These are phyloP conservation scores for Trichoderma reesei DNA, from an alignment of 495 filamentous ascomycete species.

Conservation along the genomic window DNA sequence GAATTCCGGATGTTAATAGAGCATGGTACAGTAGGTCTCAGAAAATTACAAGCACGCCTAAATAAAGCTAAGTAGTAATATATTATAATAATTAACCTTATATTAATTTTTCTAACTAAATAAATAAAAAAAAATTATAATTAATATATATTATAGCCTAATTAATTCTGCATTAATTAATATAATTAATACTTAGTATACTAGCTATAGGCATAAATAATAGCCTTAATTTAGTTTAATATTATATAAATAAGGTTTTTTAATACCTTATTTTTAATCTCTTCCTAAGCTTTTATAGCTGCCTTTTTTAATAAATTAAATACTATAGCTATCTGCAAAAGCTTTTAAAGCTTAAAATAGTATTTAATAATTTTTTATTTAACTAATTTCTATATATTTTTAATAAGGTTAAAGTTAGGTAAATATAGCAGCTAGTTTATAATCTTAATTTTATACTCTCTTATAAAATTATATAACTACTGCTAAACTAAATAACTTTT, in stretches of 20 bases:
- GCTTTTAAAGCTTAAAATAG: neutral
- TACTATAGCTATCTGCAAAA: neutral
- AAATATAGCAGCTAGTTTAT: conserved; percentile 11
- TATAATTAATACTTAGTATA: conserved; percentile 11
- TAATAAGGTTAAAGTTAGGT: conserved; percentile 13
- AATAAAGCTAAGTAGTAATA: neutral
- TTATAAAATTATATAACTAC: conserved; percentile 5
- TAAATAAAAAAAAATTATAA: conserved; percentile 10
- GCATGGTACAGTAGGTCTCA: neutral
- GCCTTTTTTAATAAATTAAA: neutral
- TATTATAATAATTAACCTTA: conserved; percentile 6
- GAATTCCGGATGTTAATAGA: too few relatives aligned
- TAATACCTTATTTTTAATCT: conserved; percentile 7
- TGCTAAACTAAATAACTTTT: conserved; percentile 8
- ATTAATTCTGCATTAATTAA: conserved; percentile 12
- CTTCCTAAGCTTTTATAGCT: conserved; percentile 10
- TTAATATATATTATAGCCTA: conserved; percentile 11
- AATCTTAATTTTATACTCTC: conserved; percentile 6
- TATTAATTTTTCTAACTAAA: neutral
- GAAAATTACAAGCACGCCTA: neutral
- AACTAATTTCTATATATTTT: conserved; percentile 12
- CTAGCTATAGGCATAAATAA: conserved; percentile 6
- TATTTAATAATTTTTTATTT: conserved; percentile 1
- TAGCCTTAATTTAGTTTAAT: neutral
- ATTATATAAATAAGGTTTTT: conserved; percentile 9